Base-by-base conservation (phyloP, 345 rosid species). In the Citrus australasica region DNA sequence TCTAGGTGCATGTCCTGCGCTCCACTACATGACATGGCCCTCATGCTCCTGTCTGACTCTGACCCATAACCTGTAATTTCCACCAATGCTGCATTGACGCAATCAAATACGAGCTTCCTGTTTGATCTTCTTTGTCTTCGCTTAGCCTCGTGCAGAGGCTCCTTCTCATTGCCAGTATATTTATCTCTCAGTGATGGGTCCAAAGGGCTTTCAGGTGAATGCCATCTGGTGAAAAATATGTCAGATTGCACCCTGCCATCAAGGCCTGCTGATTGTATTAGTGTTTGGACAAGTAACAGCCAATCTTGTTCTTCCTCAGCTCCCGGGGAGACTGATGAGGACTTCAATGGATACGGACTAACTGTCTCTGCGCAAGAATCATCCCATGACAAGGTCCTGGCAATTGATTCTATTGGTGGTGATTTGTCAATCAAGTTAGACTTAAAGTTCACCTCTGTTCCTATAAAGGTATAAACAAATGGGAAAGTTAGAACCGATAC, bases 391-490 rank as follows among this genome's bases (percentile, higher is more conserved):
- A 90, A 76, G 22, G 89, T 92, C 67, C 93, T 84, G 37, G 92
- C 88, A 14, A 92, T 81, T 68, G 96, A 90, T 80, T 69, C 93
- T 79, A 92, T 92, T 9, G 87, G 93, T 6, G 96, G 93, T 16
- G 93, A 92, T 74, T 92, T 94, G 84, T 90, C 98, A 35, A 94
- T 92, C 82, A 94, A 82, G 79, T 89, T 94, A 75, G 90, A 85
- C 83, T 78, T 93, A 1, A 84, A 81, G 63, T 84, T 79, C 85
- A 79, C 72, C 63, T 83, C 88, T 40, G 71, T 72, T 83, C 92
- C 97, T 93, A 79, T 21, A 73, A 16, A 53, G 2, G 2, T 35
- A 40, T 27, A 21, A 53, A 28, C 38, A 46, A 46, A 46, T 13
- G 17, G 63, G 48, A 69, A 32, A 6, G 5, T 71, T 62, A 17